phyloP scores from a whole-genome alignment of 2,329 filamentous ascomycete species.

The Pseudogymnoascus verrucosus region DNA sequence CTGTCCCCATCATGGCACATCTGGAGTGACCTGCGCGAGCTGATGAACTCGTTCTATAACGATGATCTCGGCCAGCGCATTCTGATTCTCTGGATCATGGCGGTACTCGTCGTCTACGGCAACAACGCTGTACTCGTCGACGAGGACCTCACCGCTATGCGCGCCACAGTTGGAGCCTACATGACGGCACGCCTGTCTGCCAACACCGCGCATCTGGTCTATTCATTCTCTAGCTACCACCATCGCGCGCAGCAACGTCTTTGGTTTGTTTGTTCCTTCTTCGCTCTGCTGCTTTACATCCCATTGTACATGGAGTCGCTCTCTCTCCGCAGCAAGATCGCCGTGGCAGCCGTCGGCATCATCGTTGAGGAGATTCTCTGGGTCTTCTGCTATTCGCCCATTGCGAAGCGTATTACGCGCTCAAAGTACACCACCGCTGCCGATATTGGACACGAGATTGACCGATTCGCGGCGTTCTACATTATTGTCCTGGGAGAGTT shows the following conservation, averaged over 20 bases:
- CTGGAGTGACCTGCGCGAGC: conserved; percentile 41
- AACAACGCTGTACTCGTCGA: conserved; percentile 40
- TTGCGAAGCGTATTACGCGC: conserved; percentile 35
- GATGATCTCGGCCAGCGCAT: conserved; percentile 41
- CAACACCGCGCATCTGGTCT: conserved; percentile 31
- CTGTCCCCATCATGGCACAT: conserved; percentile 43
- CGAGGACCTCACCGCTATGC: conserved; percentile 36
- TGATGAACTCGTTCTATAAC: conserved; percentile 46
- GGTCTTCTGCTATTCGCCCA: conserved; percentile 37
- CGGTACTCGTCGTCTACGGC: conserved; percentile 38
- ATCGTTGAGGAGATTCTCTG: conserved; percentile 36
- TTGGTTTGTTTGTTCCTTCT: conserved; percentile 34
- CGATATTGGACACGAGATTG: conserved; percentile 42
- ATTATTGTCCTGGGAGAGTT: conserved; percentile 46
- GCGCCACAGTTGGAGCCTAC: conserved; percentile 39
- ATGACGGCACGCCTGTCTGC: conserved; percentile 37
- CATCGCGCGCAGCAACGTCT: conserved; percentile 39
- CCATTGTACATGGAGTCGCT: conserved; percentile 37
- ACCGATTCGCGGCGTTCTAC: conserved; percentile 43
- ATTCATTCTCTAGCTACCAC: conserved; percentile 39
- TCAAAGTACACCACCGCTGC: conserved; percentile 40
- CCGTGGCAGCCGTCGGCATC: conserved; percentile 35
- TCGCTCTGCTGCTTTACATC: conserved; percentile 35
- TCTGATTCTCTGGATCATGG: conserved; percentile 44
- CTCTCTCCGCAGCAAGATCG: conserved; percentile 34